phyloP scores from a whole-genome alignment of 192 early-diverging fungal species.

The Jimgerdemannia lactiflua region DNA sequence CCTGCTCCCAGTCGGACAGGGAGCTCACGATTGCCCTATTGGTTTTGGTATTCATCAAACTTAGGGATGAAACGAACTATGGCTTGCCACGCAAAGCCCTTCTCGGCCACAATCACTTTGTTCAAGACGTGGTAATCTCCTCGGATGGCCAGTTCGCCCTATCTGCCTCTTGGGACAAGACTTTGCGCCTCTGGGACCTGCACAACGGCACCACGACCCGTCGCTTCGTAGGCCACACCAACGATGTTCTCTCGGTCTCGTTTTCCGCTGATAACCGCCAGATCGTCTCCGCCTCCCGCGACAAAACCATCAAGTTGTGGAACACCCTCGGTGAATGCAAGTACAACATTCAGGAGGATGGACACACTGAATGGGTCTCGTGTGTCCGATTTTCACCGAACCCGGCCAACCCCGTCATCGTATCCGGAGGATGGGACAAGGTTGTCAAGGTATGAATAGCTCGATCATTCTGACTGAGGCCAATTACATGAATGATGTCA shows the following conservation, averaged over 20 bases:
- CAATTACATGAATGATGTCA: slow-evolving; percentile 30
- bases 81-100: slow-evolving; percentile 89
- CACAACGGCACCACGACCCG: slow-evolving; percentile 94
- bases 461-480: neutral
- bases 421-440: slow-evolving; percentile 99
- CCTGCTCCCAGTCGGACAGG: neutral
- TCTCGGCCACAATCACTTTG: slow-evolving; percentile 99
- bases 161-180: slow-evolving; percentile 99
- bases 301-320: slow-evolving; percentile 99
- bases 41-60: slow-evolving; percentile 5
- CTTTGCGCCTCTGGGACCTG: slow-evolving; percentile 99
- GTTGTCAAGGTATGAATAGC: slow-evolving; percentile 88
- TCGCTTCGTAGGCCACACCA: slow-evolving; percentile 95
- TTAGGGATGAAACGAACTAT: slow-evolving; percentile 85
- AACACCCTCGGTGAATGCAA: slow-evolving; percentile 99
- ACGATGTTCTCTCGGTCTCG: slow-evolving; percentile 97
- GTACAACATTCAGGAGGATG: slow-evolving; percentile 95
- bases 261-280: slow-evolving; percentile 99
- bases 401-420: slow-evolving; percentile 96
- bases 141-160: slow-evolving; percentile 99
- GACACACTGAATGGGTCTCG: slow-evolving; percentile 98
- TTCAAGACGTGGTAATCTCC: slow-evolving; percentile 97
- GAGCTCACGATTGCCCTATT: slow-evolving; percentile 28
- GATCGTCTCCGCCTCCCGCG: slow-evolving; percentile 97
- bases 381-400: slow-evolving; percentile 99